These are phyloP conservation scores for Mucor irregularis DNA, from an alignment of 371 early-diverging fungal species.

Conservation along the genomic window DNA sequence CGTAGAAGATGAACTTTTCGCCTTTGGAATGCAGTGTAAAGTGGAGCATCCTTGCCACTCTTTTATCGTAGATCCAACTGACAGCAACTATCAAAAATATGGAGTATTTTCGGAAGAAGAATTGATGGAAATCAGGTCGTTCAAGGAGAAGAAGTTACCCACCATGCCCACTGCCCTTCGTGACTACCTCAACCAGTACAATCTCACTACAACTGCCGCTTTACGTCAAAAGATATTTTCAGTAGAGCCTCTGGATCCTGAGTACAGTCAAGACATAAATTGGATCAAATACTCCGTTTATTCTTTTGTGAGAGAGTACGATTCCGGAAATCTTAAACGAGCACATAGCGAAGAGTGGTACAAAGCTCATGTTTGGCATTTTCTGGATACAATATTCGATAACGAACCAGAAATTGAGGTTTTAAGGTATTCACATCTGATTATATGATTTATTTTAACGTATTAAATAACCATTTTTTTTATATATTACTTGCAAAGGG, in stretches of 20 bases:
- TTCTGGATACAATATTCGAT: slow-evolving; percentile 6
- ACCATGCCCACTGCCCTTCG: slow-evolving; percentile 5
- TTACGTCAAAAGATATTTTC: slow-evolving; percentile 14
- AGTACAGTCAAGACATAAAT: slow-evolving; percentile 7
- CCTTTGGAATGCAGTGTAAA: slow-evolving; percentile 18
- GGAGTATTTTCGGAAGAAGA: slow-evolving; percentile 11
- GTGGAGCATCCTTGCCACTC: slow-evolving; percentile 17
- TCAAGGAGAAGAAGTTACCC: slow-evolving; percentile 3
- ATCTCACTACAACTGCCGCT: slow-evolving; percentile 8
- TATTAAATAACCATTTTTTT: background rate
- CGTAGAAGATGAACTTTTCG: slow-evolving; percentile 22
- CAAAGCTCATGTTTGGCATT: slow-evolving; percentile 10
- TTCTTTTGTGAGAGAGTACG: slow-evolving; percentile 8
- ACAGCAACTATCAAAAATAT: slow-evolving; percentile 11
- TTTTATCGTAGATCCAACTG: slow-evolving; percentile 13
- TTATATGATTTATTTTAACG: slow-evolving; percentile 4
- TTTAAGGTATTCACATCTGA: slow-evolving; percentile 11
- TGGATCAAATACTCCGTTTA: slow-evolving; percentile 8
- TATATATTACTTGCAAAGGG: slow-evolving; percentile 2
- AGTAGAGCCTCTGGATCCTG: slow-evolving; percentile 2
- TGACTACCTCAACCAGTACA: slow-evolving; percentile 12
- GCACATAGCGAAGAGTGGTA: slow-evolving; percentile 12
- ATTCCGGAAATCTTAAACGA: slow-evolving; percentile 2
- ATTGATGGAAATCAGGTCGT: slow-evolving; percentile 12
- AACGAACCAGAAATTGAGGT: slow-evolving; percentile 11